These are phyloP conservation scores for Haplographium delicatum DNA, from an alignment of 495 filamentous ascomycete genomes.

Conservation along the genomic window DNA sequence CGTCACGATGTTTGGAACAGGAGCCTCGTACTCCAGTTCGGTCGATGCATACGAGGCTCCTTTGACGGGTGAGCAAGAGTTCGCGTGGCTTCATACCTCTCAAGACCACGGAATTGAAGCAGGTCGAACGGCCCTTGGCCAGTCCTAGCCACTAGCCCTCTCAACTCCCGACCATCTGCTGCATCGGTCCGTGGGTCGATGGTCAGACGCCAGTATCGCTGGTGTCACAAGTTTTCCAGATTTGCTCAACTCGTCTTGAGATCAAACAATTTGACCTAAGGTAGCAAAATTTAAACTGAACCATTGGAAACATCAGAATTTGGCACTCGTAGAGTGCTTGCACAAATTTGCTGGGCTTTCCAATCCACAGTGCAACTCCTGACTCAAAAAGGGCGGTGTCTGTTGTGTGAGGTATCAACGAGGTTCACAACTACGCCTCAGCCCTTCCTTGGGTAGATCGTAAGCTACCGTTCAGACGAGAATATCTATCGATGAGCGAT, in stretches of 20 bases:
- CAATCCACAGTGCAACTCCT: slow-evolving; percentile 2
- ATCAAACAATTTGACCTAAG: slow-evolving; percentile 21
- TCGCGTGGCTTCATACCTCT: slow-evolving; percentile 20
- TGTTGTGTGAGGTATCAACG: too few relatives aligned
- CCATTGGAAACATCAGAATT: neutral
- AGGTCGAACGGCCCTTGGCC: slow-evolving; percentile 16
- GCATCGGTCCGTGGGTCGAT: slow-evolving; percentile 24
- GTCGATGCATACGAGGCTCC: slow-evolving; percentile 21
- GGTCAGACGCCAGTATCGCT: slow-evolving; percentile 21
- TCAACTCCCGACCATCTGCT: slow-evolving; percentile 25
- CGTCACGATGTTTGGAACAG: slow-evolving; percentile 18
- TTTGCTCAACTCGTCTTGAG: slow-evolving; percentile 18
- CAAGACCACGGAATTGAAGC: slow-evolving; percentile 11
- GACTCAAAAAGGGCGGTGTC: slow-evolving; percentile 6
- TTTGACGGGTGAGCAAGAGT: slow-evolving; percentile 4
- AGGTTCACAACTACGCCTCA: slow-evolving; percentile 21
- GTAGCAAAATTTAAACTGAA: slow-evolving; percentile 7
- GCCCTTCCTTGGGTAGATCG: slow-evolving; percentile 23
- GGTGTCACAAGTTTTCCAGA: slow-evolving; percentile 20
- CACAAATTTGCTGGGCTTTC: neutral
- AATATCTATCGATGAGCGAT: slow-evolving; percentile 9
- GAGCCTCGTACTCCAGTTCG: slow-evolving; percentile 19
- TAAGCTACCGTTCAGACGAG: slow-evolving; percentile 23
- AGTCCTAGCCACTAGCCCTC: slow-evolving; percentile 3
- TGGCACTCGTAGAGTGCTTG: too few relatives aligned